Base-by-base conservation (phyloP, 2,329 filamentous ascomycete genomes). In the Phyllosticta capitalensis region DNA sequence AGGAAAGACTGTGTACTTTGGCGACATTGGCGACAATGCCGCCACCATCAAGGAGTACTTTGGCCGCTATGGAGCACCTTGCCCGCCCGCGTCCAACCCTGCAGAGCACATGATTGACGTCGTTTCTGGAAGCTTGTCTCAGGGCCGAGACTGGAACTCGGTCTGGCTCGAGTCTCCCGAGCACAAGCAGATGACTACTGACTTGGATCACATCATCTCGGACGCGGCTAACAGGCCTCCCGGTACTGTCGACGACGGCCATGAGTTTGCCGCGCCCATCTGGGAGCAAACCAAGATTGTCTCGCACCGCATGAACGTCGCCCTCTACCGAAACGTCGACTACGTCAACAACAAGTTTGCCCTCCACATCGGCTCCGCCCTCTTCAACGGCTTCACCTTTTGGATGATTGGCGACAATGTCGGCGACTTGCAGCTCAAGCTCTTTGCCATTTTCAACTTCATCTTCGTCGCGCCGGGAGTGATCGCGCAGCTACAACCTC, bases 71-170 rank as follows among this genome's bases (percentile, higher is more conserved):
- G 86, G 84, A 1, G 84, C 84, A 5, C 77, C 81, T 28, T 81
- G 78, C 62, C 75, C 78, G 5, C 67, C 70, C 2, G 72, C 75
- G 52, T 76, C 76, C 17, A 82, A 82, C 63, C 72, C 78, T 6
- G 79, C 81, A 0, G 87, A 92, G 76, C 90, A 87, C 71, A 91
- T 92, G 87, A 83, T 92, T 19, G 88, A 92, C 67, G 87, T 87
- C 5, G 86, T 52, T 6, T 60, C 56, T 12, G 54, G 61, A 20
- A 38, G 28, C 19, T 58, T 59, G 9, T 61, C 58, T 1, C 30
- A 69, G 61, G 64, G 64, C 56, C 62, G 62, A 20, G 69, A 75
- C 61, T 74, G 70, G 74, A 67, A 69, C 58, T 60, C 73, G 52
- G 65, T 73, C 10, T 75, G 74, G 74, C 64, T 72, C 1, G 65